A percentile compares a stretch with the other conserved stretches of the same genome.
Evolutionary conservation across 345 rosid genomes (phyloP).

Genomic region (Syzygium oleosum): DNA sequence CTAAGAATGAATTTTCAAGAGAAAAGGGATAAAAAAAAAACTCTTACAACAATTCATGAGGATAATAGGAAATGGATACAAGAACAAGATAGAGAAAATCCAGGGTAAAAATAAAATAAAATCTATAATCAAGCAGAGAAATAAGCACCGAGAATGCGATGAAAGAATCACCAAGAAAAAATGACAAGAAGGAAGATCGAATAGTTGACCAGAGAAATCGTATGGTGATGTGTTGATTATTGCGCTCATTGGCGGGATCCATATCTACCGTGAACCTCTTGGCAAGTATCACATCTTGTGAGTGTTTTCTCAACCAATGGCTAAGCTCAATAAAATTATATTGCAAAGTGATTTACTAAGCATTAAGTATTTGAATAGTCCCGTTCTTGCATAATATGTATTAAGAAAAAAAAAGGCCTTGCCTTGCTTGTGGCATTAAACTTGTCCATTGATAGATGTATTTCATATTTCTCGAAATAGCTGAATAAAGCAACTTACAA

Average conservation of each 20-base stretch:
- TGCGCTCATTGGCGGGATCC: not conserved
- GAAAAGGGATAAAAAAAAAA: not conserved
- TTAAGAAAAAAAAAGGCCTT: no score
- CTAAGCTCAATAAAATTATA: no score
- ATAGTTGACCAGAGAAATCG: not conserved
- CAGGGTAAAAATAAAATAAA: not conserved
- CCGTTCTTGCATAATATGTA: no score
- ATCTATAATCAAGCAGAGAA: not conserved
- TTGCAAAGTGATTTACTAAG: no score
- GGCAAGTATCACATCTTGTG: no score
- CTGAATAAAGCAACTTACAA: no score
- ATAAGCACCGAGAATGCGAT: not conserved
- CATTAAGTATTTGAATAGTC: no score
- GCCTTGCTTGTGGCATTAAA: no score
- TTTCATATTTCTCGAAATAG: no score
- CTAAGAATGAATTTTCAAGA: not conserved
- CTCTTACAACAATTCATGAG: not conserved
- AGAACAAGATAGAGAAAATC: not conserved
- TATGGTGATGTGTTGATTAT: not conserved
- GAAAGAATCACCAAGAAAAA: not conserved
- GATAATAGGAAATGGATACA: accelerated
- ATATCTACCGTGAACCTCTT: not conserved
- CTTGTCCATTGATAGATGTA: no score
- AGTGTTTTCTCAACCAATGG: no score
- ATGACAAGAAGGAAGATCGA: not conserved